These are phyloP conservation scores for Barbarea vulgaris DNA, from an alignment of 345 rosid species.

Conservation along the genomic window DNA sequence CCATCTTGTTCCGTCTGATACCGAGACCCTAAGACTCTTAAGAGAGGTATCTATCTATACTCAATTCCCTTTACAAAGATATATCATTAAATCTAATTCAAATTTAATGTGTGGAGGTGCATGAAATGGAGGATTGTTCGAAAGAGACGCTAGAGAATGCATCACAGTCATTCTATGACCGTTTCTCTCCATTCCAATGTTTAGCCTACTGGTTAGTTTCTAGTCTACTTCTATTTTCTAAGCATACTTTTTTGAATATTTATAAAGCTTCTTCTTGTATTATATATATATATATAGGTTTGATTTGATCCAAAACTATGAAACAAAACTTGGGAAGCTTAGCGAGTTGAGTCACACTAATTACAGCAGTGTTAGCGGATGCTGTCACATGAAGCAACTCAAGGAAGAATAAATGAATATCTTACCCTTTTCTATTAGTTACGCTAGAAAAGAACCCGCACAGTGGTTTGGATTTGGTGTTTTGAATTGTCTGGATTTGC, in stretches of 20 bases:
- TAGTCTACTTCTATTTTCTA: not conserved
- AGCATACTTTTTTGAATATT: not conserved
- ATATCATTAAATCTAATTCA: not conserved
- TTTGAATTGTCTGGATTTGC: too few species aligned
- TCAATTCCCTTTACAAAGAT: too few species aligned
- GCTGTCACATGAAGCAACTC: not conserved
- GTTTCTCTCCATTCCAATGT: slow-evolving; percentile 30
- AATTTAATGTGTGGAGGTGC: not conserved
- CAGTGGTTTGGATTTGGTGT: too few species aligned
- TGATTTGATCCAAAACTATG: not conserved
- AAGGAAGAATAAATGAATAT: not conserved
- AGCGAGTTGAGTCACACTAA: not conserved
- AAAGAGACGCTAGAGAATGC: slow-evolving; percentile 3
- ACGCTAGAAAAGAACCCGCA: too few species aligned
- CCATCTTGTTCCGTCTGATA: too few species aligned
- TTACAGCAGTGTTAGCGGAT: not conserved
- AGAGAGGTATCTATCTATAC: not conserved
- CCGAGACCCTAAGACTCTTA: too few species aligned
- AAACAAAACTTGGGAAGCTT: not conserved
- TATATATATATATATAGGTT: slow-evolving; percentile 10
- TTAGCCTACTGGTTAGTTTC: slow-evolving; percentile 18
- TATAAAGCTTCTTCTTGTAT: not conserved
- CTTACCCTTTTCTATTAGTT: not conserved
- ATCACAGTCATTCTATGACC: slow-evolving; percentile 13
- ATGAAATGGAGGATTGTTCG: slow-evolving; percentile 17